Evolutionary conservation across 116 monocot genomes (phyloP), one percentile per base, ranked within the genome.

Genomic region (Dioscorea cayenensis): DNA sequence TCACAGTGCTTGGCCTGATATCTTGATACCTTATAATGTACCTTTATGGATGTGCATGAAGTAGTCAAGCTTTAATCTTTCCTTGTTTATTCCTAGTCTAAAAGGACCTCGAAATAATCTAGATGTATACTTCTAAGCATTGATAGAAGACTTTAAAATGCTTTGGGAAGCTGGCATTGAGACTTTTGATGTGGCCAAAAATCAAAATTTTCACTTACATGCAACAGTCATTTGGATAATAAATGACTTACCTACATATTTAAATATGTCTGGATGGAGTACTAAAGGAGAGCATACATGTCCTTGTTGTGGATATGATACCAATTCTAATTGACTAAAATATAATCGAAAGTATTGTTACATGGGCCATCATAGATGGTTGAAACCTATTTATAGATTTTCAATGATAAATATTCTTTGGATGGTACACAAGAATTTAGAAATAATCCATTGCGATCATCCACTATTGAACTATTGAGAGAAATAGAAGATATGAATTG

Each of bases 1-100:
- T 0, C 29, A 71, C 36, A 77, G 77, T 37, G 20, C 22, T 21
- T 76, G 70, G 69, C 70, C 4, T n/a, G 69, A 62, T 62, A 43
- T 72, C 4, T 36, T 72, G 18, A 38, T 63, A 6, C 37, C 37
- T 20, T 72, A 72, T 19, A 37, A 72, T 63, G 18, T 72, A 9
- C 63, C 35, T 28, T 36, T 29, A 32, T 72, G 62, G 62, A 36
- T 35, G 35, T 72, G 60, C 28, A 73, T 64, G 67, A 68, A 68
- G 16, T 22, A 18, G 12, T 7, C 38, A 18, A 48, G 8, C 20
- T 68, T 68, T 8, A 49, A 48, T 0, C 19, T 68, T 0, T 68
- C 67, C 19, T 48, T 68, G 14, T 20, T 25, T 25, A 25, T 25
- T 25, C 25, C 25, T 25, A 1, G 25, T 25, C 25, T 25, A 25